phyloP scores from a whole-genome alignment of 352 stramenopile species.

The Peronospora farinosa region DNA sequence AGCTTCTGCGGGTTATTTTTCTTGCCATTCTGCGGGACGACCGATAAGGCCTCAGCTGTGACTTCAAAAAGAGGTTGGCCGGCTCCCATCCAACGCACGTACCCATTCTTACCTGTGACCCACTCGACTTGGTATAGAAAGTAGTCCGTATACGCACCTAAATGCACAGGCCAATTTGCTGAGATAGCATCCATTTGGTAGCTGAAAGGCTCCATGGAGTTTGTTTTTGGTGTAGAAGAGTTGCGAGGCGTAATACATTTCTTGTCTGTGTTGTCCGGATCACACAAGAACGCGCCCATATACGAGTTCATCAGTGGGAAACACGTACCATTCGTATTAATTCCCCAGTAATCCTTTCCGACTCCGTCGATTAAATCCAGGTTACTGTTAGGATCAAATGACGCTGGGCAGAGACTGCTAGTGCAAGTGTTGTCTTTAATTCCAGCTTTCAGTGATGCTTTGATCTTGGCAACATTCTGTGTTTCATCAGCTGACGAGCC shows the following conservation, averaged over 20 bases:
- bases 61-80: conserved; percentile 87
- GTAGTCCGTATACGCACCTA: conserved; percentile 76
- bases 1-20: conserved; percentile 73
- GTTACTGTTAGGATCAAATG: conserved; percentile 49
- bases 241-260: conserved; percentile 23
- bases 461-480: conserved; percentile 28
- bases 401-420: conserved; percentile 32
- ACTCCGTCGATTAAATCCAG: conserved; percentile 33
- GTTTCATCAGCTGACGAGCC: conserved; percentile 19
- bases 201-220: conserved; percentile 28
- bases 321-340: conserved; percentile 63
- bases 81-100: conserved; percentile 74
- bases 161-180: conserved; percentile 81
- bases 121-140: conserved; percentile 69
- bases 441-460: conserved; percentile 29
- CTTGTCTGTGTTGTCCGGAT: conserved; percentile 38
- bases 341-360: conserved; percentile 33
- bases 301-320: conserved; percentile 56
- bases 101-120: conserved; percentile 48
- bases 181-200: conserved; percentile 93
- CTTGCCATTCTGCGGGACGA: conserved; percentile 39
- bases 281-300: conserved; percentile 51
- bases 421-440: conserved; percentile 50
- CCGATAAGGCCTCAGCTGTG: conserved; percentile 44
- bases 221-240: conserved; percentile 8